phyloP scores from a whole-genome alignment of 352 stramenopile species.

The Phytopythium litorale region DNA sequence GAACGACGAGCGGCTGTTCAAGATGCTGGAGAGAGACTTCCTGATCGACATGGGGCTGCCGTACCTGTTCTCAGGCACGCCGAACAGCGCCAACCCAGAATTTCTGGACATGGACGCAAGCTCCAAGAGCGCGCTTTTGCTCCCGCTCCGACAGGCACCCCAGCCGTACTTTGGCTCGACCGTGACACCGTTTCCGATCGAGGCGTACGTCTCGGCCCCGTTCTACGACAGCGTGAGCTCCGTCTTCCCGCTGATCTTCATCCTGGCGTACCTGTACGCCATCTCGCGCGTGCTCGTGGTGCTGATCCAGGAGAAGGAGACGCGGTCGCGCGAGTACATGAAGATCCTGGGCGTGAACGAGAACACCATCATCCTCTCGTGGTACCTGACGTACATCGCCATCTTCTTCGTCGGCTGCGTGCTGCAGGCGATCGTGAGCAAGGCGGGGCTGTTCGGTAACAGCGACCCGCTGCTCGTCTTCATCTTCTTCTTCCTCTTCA shows the following conservation, averaged over 20 bases:
- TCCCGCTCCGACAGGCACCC: constrained; percentile 30
- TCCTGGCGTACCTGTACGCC: constrained; percentile 86
- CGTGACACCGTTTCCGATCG: constrained; percentile 36
- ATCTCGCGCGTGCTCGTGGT: constrained; percentile 76
- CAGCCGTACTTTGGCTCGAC: constrained; percentile 33
- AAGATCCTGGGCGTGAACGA: constrained; percentile 89
- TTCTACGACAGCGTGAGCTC: constrained; percentile 58
- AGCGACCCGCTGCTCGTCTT: constrained; percentile 57
- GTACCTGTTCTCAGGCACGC: constrained; percentile 6
- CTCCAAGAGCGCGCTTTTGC: constrained; percentile 18
- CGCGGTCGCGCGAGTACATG: constrained; percentile 84
- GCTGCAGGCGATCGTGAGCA: constrained; percentile 41
- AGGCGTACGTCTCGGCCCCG: constrained; percentile 25
- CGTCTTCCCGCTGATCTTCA: constrained; percentile 83
- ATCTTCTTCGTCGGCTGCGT: constrained; percentile 71
- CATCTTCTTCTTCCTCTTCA: constrained; percentile 71
- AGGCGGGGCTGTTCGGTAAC: constrained; percentile 35
- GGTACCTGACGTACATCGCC: constrained; percentile 84
- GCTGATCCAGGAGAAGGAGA: constrained; percentile 90
- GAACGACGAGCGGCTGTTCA: constrained; percentile 1
- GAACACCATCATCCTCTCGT: constrained; percentile 57
- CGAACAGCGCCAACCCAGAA: not conserved
- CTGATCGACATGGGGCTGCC: constrained; percentile 21
- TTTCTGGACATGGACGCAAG: constrained; percentile 11
- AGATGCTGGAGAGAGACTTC: constrained; percentile 17